Evolutionary conservation across 2,329 filamentous ascomycete species (phyloP), one percentile per base, ranked within the genome.

Genomic region (Diplodia intermedia): DNA sequence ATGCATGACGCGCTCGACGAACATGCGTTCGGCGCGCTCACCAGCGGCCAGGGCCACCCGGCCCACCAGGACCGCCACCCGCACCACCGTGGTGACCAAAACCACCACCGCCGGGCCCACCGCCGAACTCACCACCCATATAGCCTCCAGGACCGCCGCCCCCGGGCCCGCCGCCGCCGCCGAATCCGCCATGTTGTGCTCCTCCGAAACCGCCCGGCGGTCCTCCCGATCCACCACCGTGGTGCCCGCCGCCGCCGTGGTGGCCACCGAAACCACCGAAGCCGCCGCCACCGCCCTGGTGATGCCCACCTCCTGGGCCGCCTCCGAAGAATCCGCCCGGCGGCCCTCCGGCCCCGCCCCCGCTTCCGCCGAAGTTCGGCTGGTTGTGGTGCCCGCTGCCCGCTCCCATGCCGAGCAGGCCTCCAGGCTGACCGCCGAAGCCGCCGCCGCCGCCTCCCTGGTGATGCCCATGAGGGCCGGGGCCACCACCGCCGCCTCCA

Each of bases 21-120:
- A 38, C 31, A 9, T n/a, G 29, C 60, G 33, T 31, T 63, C 60
- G 12, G 38, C 6, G 9, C 60, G 23, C 47, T 63, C 60, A 52
- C 60, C 60, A 63, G 23, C 60, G 29, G 38, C 65, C 65, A 55
- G 31, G 52, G 38, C 65, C 65, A 5, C 65, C 65, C n/a, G 38
- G 26, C 50, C 65, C 65, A 66, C 65, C 65, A 36, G 26, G 26
- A 57, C 65, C 65, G 40, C 53, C 65, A 47, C 50, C 50, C 14
- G 23, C 23, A 47, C 62, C 49, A 23, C 62, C 49, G 55, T 29
- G 43, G 33, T 47, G n/a, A 55, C 23, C 33, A 54, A 43, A 33
- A 33, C 50, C 62, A 31, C 62, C 49, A 38, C 43, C 43, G 33
- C 12, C 11, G n/a, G 29, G 29, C 20, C 62, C 62, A 47, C 33